Percentiles rank a stretch among this genome's conserved stretches.
Conservation (phyloP, 2,329 filamentous ascomycete species). For the Botrytis tulipae region DNA sequence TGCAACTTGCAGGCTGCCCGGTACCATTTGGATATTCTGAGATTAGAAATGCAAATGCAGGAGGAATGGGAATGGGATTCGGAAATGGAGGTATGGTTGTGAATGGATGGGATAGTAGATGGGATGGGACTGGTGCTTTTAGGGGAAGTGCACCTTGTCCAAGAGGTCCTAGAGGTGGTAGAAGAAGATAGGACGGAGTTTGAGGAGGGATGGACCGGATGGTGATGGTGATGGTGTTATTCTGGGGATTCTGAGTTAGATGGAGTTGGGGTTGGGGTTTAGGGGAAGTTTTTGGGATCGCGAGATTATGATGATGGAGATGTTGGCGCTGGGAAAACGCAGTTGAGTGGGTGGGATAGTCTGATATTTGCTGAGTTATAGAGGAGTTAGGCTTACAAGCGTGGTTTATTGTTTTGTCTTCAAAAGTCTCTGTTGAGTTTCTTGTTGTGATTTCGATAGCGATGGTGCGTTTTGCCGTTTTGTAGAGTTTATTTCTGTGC, state of each 20-base stretch:
- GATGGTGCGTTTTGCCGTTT: neutral
- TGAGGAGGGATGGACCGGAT: neutral
- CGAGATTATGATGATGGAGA: neutral
- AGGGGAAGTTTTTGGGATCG: neutral
- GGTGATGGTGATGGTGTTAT: neutral
- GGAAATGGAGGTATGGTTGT: neutral
- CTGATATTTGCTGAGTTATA: neutral
- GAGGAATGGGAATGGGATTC: no score
- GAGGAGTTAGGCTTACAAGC: neutral
- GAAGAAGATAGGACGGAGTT: neutral
- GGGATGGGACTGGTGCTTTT: neutral
- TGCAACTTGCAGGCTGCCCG: accelerated
- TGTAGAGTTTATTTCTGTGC: no score
- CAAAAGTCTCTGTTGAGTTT: neutral
- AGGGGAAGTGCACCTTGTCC: neutral
- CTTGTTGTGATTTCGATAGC: neutral
- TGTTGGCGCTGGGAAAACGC: neutral
- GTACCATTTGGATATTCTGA: accelerated
- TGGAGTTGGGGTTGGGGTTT: neutral
- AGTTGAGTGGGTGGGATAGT: neutral
- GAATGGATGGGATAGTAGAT: neutral
- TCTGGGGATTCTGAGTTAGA: no score
- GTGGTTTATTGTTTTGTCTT: neutral
- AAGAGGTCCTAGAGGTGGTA: neutral
- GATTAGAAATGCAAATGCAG: neutral